Conservation (phyloP, 192 early-diverging fungal species). For the Rhizophagus clarus region DNA sequence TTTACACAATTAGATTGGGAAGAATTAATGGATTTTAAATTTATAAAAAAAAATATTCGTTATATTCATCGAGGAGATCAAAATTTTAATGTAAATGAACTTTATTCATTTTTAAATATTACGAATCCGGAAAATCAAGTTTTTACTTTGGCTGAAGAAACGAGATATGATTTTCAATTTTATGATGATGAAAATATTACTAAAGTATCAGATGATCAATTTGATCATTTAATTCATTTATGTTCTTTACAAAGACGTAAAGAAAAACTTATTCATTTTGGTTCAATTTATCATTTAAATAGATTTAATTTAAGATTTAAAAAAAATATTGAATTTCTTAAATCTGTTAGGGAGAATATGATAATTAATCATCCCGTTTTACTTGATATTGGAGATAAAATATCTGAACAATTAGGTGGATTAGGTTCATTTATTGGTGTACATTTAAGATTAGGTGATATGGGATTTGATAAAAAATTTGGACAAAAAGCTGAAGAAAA, state of each 20-base stretch:
- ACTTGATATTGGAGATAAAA: constrained; percentile 41
- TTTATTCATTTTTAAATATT: background rate
- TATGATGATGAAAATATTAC: background rate
- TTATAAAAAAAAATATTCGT: background rate
- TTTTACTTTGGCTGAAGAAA: background rate
- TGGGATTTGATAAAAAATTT: constrained; percentile 49
- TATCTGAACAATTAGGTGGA: constrained; percentile 54
- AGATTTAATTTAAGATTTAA: constrained; percentile 49
- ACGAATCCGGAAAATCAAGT: background rate
- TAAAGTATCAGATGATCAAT: constrained; percentile 33
- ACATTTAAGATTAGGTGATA: constrained; percentile 50
- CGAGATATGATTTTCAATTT: background rate
- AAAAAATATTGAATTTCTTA: constrained; percentile 44
- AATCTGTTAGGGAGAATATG: constrained; percentile 50
- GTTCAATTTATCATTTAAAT: constrained; percentile 52
- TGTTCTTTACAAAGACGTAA: constrained; percentile 39
- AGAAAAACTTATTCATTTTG: constrained; percentile 53
- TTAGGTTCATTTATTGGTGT: constrained; percentile 50
- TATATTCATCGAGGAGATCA: background rate
- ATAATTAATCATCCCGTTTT: constrained; percentile 53
- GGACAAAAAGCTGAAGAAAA: constrained; percentile 44
- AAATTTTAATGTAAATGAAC: background rate
- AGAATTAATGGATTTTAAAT: constrained; percentile 4
- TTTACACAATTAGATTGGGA: background rate
- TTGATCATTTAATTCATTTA: constrained; percentile 42